Evolutionary conservation across 2,329 filamentous ascomycete genomes (phyloP).

Genomic region (Nemania sp.): DNA sequence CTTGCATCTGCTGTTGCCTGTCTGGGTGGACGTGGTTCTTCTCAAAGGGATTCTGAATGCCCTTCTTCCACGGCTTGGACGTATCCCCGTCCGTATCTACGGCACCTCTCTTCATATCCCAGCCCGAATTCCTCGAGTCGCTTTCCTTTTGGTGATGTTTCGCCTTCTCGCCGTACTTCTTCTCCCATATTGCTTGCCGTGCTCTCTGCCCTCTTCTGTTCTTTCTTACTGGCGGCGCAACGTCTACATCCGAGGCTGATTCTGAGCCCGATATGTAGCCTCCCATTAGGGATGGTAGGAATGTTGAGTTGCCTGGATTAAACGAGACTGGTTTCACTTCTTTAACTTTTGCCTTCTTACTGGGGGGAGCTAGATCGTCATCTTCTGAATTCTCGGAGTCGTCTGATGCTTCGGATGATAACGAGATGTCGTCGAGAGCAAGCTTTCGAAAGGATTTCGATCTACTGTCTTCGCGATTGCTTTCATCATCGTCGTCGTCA

Average conservation of each 20-base stretch:
- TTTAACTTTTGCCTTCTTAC: slow-evolving; percentile 51
- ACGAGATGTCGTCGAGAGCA: slow-evolving; percentile 43
- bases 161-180: slow-evolving; percentile 79
- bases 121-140: slow-evolving; percentile 62
- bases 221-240: slow-evolving; percentile 70
- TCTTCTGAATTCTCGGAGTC: slow-evolving; percentile 49
- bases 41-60: slow-evolving; percentile 53
- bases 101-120: slow-evolving; percentile 69
- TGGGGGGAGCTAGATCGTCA: slow-evolving; percentile 43
- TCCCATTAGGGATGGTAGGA: slow-evolving; percentile 81
- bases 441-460: slow-evolving; percentile 41
- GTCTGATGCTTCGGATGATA: slow-evolving; percentile 47
- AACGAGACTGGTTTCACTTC: slow-evolving; percentile 38
- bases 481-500: slow-evolving; percentile 49
- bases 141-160: slow-evolving; percentile 66
- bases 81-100: slow-evolving; percentile 55
- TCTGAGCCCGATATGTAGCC: slow-evolving; percentile 84
- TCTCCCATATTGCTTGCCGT: slow-evolving; percentile 82
- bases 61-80: slow-evolving; percentile 64
- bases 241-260: slow-evolving; percentile 74
- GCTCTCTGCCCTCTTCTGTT: slow-evolving; percentile 82
- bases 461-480: slow-evolving; percentile 45
- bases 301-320: slow-evolving; percentile 63
- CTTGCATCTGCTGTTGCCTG: slow-evolving; percentile 52
- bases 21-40: slow-evolving; percentile 50